Base-by-base conservation (phyloP, 2,329 filamentous ascomycete genomes). In the Fusarium nodosum region DNA sequence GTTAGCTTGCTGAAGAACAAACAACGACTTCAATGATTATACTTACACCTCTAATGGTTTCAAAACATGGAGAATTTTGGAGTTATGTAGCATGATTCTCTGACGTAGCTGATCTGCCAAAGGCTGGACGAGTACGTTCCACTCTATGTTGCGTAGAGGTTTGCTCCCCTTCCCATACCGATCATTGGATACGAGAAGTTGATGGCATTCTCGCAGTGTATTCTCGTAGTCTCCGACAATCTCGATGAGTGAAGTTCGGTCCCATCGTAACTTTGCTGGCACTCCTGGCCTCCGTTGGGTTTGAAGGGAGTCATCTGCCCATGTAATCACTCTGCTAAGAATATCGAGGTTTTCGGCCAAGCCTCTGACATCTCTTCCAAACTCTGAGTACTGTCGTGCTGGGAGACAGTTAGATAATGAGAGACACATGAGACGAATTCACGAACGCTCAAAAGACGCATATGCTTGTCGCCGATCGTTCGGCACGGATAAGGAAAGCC, bases 41-140 rank as follows among this genome's bases (percentile, higher is more conserved):
- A 62, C 77, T 68, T 62, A 79, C 78, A 80, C 77, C 52, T 80
- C 77, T 44, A 80, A 79, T 1, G 79, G 79, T 50, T 78, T 77
- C 36, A 80, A 47, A 1, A 79, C 62, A 33, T 77, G 77, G 16
- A 75, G 57, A 10, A 80, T 69, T 56, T 78, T 79, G 22, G 75
- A 74, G 58, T 77, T 79, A 55, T 80, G 79, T 18, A 80, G 61
- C n/a, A 67, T 61, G 22, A 80, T 77, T 9, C 74, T 71, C 33
- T 72, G 63, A 8, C 78, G 76, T 10, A 80, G 66, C 26, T 73
- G 71, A 22, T 80, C 77, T 26, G 74, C 79, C 16, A 47, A 64
- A 2, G 78, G 77, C 48, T 78, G 76, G 8, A 79, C 77, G 16
- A 79, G 68, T 1, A 77, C 66, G 61, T 80, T 80, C 78, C 78